Base-by-base conservation (phyloP, 257 asterid species). In the Mitragyna speciosa region DNA sequence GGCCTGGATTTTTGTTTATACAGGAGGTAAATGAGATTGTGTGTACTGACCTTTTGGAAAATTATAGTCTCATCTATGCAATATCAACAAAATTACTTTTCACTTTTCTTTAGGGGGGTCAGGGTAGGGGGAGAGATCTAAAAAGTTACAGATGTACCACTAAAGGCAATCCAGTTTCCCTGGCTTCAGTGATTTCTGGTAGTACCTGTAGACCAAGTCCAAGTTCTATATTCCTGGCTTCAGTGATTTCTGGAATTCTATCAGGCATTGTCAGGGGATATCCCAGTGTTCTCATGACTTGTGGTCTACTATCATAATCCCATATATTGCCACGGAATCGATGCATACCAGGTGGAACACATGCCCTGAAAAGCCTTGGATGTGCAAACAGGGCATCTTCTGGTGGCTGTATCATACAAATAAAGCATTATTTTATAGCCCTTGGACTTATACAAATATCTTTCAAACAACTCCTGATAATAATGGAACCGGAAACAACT, bases 321-420 rank as follows among this genome's bases (percentile, higher is more conserved):
- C 99, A 96, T 80, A 96, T 90, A 79, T 92, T 96, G 80, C 98
- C 98, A 77, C 97, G 95, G 80, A 96, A 96, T 26, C 98, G 87
- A 89, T 96, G 99, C 98, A 96, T 96, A 28, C 99, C 99, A 75
- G 99, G 99, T 79, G 99, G 99, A 81, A 96, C 99, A 72, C 99
- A 96, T 54, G 99, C 99, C 85, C 99, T 87, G 80, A 94, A 96
- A 80, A 96, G 92, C 86, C 99, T 87, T 0, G 99, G 99, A 72
- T 94, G 99, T 41, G 96, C 92, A 87, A 96, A 96, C 26, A 96
- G 95, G 24, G 98, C 94, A 72, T 92, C 98, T 89, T 94, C 97
- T 3, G 99, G 98, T 78, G 94, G 96, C 92, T 89, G 89, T 59
- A 76, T 70, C 15, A 74, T 58, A 45, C 58, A 49, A 49, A 49